These are phyloP conservation scores for Cercospora sp. DNA, from an alignment of 2,329 filamentous ascomycete genomes.

Conservation along the genomic window DNA sequence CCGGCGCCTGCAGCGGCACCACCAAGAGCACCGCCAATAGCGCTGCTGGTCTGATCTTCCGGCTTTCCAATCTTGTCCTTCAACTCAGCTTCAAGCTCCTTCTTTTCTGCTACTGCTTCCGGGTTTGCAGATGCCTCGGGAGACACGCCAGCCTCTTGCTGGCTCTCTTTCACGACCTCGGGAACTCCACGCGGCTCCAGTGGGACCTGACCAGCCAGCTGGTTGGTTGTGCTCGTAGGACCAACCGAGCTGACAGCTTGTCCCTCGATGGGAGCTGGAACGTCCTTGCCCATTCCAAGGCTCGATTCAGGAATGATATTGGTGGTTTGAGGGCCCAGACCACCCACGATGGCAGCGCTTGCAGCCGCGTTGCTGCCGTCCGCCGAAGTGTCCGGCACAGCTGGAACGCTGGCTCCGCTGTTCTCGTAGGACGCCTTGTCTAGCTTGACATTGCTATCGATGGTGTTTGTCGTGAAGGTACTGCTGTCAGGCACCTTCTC, in stretches of 20 bases:
- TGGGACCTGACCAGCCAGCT: slow-evolving; percentile 49
- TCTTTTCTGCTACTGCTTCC: slow-evolving; percentile 69
- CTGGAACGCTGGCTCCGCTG: slow-evolving; percentile 58
- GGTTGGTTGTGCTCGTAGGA: slow-evolving; percentile 44
- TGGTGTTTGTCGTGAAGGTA: slow-evolving; percentile 66
- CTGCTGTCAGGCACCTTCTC: slow-evolving; percentile 72
- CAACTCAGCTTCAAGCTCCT: slow-evolving; percentile 68
- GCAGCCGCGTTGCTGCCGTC: not conserved
- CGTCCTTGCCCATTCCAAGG: slow-evolving; percentile 62
- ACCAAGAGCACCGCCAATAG: slow-evolving; percentile 43
- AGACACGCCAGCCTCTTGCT: slow-evolving; percentile 62
- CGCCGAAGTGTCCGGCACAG: slow-evolving; percentile 48
- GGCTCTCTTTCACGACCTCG: slow-evolving; percentile 69
- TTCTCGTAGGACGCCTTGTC: slow-evolving; percentile 88
- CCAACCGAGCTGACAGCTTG: slow-evolving; percentile 25
- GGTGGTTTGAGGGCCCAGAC: slow-evolving; percentile 53
- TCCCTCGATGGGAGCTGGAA: slow-evolving; percentile 24
- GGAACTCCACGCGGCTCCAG: slow-evolving; percentile 54
- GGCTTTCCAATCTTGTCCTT: slow-evolving; percentile 60
- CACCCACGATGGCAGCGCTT: slow-evolving; percentile 45
- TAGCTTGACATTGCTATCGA: slow-evolving; percentile 64
- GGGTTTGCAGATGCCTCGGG: slow-evolving; percentile 66
- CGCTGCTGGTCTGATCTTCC: slow-evolving; percentile 32
- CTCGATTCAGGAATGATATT: slow-evolving; percentile 80
- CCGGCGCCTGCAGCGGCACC: slow-evolving; percentile 40